Percentiles rank a stretch among this genome's conserved stretches.
Conservation (phyloP, 257 asterid species). For the Linderniella brevidens region DNA sequence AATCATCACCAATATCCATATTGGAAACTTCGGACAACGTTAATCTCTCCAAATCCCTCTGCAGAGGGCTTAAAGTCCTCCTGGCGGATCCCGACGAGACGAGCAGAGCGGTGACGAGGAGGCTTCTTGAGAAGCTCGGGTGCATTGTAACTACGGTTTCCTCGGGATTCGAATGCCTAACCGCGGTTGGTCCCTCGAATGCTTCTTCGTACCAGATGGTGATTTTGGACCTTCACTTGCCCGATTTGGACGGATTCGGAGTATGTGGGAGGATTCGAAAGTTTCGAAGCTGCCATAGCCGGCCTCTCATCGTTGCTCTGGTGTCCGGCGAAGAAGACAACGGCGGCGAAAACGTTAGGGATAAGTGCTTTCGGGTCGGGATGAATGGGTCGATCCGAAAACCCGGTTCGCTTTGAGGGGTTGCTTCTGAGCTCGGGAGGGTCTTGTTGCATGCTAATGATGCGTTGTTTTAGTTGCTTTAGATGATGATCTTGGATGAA, state of each 20-base stretch:
- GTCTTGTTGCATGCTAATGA: slow-evolving; percentile 5
- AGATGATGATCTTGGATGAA: too few relatives aligned
- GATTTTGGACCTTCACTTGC: slow-evolving; percentile 69
- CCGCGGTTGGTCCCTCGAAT: slow-evolving; percentile 28
- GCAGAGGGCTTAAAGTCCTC: slow-evolving; percentile 56
- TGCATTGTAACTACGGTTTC: slow-evolving; percentile 57
- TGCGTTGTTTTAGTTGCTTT: too few relatives aligned
- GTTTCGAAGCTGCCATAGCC: slow-evolving; percentile 32
- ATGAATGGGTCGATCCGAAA: slow-evolving; percentile 69
- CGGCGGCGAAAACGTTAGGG: slow-evolving; percentile 13
- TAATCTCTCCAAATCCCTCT: slow-evolving; percentile 4
- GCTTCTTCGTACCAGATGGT: slow-evolving; percentile 21
- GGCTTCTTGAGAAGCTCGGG: slow-evolving; percentile 83
- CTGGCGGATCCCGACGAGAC: slow-evolving; percentile 61
- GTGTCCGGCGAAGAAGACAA: slow-evolving; percentile 22
- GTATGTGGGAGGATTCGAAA: slow-evolving; percentile 54
- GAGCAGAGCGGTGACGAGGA: slow-evolving; percentile 61
- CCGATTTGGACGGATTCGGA: slow-evolving; percentile 73
- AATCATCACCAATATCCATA: slow-evolving; percentile 19
- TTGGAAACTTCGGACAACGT: slow-evolving; percentile 20
- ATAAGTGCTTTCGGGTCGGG: slow-evolving; percentile 45
- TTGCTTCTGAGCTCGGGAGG: slow-evolving; percentile 46
- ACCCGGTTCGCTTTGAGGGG: slow-evolving; percentile 51
- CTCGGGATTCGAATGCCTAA: slow-evolving; percentile 68
- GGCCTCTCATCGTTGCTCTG: slow-evolving; percentile 71